Evolutionary conservation across 1,284 basidiomycete genomes (phyloP), one percentile per base, ranked within the genome.

Genomic region (Cutaneotrichosporon sp.): DNA sequence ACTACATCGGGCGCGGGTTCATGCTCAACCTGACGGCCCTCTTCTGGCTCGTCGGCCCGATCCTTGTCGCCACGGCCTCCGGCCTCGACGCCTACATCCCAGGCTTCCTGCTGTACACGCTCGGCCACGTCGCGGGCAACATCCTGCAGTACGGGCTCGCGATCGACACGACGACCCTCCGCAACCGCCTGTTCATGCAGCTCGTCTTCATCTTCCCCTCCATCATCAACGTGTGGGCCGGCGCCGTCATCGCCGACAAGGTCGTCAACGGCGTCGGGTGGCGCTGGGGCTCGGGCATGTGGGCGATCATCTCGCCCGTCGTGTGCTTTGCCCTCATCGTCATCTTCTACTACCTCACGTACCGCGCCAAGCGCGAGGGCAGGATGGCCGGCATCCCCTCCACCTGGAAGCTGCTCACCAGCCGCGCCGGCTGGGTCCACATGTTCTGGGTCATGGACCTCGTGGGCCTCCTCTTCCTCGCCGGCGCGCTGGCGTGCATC

Each of bases 201-300:
- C 81, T 76, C 66, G 72, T 80, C 56, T 64, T 54, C 29, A 43
- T 61, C 42, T 61, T 64, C 45, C 63, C 63, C 4, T 46, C 42
- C 22, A 56, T 80, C 45, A 69, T 73, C 61, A 65, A 66, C 27
- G 49, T 67, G 16, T 69, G 66, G 68, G 57, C 63, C 2, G 47
- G 47, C 6, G 63, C 56, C 5, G 52, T 55, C 43, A 58, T 65
- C 18, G 63, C 63, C 6, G 34, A 42, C n/a, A 22, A 58, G 20
- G 36, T 59, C 1, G 33, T 42, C 14, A 31, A 58, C 4, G 64
- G 59, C 6, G 74, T 74, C 0, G 77, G 75, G 31, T 82, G 81
- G 81, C 67, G 72, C 50, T 81, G 78, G 77, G 80, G 78, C 54
- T 73, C 77, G 22, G 78, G 77, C 38, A 80, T 81, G 77, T 82